A percentile compares a stretch with the other conserved stretches of the same genome.
Evolutionary conservation across 331 rosid species (phyloP).

Genomic region (Pyrus hybrid): DNA sequence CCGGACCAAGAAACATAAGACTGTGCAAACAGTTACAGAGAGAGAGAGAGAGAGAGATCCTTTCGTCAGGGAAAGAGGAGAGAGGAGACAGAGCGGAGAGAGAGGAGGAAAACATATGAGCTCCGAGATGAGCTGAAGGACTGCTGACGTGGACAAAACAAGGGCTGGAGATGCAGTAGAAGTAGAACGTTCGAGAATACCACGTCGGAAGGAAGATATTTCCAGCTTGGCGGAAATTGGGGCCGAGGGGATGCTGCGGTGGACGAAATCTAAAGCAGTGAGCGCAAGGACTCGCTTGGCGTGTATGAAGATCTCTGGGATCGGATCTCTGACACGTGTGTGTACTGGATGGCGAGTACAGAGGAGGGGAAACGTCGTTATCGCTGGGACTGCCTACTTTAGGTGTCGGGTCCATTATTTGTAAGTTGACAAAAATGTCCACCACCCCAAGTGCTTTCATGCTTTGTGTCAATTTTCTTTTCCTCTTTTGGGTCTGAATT

Average conservation of each 20-base stretch:
- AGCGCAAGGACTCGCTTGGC: slow-evolving; percentile 15
- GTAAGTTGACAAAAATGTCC: neutral
- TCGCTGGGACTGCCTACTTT: neutral
- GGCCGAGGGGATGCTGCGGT: slow-evolving; percentile 20
- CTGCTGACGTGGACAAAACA: slow-evolving; percentile 45
- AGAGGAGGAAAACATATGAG: slow-evolving; percentile 19
- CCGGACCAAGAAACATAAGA: slow-evolving; percentile 15
- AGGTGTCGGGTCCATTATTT: neutral
- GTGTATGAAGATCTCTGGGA: slow-evolving; percentile 9
- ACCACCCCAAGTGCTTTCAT: too few species aligned
- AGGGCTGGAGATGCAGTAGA: slow-evolving; percentile 20
- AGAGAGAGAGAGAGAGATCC: neutral
- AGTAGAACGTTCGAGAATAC: slow-evolving; percentile 12
- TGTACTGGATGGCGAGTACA: neutral
- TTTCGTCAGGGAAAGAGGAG: neutral
- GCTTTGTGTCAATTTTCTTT: neutral
- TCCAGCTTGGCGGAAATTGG: slow-evolving; percentile 28
- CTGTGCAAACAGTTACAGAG: neutral
- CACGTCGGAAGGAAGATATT: slow-evolving; percentile 49
- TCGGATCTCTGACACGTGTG: slow-evolving; percentile 36
- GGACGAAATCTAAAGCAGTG: slow-evolving; percentile 58
- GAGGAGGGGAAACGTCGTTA: neutral
- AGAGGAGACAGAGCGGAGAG: slow-evolving; percentile 5
- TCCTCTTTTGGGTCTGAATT: neutral
- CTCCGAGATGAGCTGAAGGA: neutral